Evolutionary conservation across 1,139 yeast genomes (phyloP).

Genomic region (Candida albicans): DNA sequence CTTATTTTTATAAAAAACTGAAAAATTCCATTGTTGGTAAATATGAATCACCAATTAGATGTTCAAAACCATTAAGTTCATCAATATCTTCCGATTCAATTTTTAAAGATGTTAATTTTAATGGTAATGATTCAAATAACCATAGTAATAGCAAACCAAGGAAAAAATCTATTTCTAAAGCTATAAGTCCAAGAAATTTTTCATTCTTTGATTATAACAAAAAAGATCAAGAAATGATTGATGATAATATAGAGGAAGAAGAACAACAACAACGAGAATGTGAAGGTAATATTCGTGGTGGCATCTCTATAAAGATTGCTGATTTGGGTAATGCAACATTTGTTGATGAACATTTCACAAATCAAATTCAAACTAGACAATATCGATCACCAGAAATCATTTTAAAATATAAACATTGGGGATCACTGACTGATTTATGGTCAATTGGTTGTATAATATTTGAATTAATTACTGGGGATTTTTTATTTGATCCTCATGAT

Average conservation of each 20-base stretch:
- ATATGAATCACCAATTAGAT: slow-evolving; percentile 27
- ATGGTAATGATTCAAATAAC: slow-evolving; percentile 8
- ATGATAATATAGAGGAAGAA: background rate
- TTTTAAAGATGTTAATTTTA: slow-evolving; percentile 20
- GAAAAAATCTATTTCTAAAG: slow-evolving; percentile 10
- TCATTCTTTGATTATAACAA: slow-evolving; percentile 3
- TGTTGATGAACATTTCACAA: slow-evolving; percentile 69
- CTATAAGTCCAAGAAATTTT: slow-evolving; percentile 10
- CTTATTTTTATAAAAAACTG: slow-evolving; percentile 22
- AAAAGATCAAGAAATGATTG: background rate
- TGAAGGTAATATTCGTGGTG: too few species aligned
- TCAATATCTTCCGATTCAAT: slow-evolving; percentile 22
- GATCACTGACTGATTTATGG: slow-evolving; percentile 84
- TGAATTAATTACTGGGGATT: slow-evolving; percentile 83
- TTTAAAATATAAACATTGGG: slow-evolving; percentile 70
- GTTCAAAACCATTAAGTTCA: slow-evolving; percentile 31
- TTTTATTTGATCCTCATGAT: slow-evolving; percentile 75
- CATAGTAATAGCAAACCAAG: too few species aligned
- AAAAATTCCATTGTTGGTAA: slow-evolving; percentile 22
- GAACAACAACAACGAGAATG: too few species aligned
- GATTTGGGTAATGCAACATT: slow-evolving; percentile 88
- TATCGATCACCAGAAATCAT: slow-evolving; percentile 81
- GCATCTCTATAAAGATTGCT: slow-evolving; percentile 55
- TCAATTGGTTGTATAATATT: slow-evolving; percentile 78
- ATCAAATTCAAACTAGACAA: slow-evolving; percentile 85